phyloP scores from a whole-genome alignment of 2,329 filamentous ascomycete genomes.

The Xylaria sp. region DNA sequence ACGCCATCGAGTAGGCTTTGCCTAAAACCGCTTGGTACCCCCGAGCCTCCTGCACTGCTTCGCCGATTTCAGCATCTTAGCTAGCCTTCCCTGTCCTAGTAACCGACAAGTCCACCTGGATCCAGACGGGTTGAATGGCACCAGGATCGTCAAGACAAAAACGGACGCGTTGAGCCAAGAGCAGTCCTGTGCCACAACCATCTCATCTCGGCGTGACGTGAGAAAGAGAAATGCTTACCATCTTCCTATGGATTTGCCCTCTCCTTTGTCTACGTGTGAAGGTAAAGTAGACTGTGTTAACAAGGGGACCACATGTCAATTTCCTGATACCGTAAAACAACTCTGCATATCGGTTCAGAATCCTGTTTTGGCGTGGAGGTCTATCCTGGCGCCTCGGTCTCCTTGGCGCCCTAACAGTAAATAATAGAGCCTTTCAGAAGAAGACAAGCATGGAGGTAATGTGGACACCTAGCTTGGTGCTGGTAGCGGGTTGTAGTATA shows the following conservation, averaged over 20 bases:
- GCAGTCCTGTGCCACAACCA: conserved; percentile 9
- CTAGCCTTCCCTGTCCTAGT: conserved; percentile 33
- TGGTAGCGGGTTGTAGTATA: not conserved
- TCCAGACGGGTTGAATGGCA: conserved; percentile 22
- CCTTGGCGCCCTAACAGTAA: conserved; percentile 18
- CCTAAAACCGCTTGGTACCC: conserved; percentile 26
- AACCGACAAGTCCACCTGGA: conserved; percentile 8
- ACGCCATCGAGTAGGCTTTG: conserved; percentile 19
- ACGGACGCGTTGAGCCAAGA: conserved; percentile 17
- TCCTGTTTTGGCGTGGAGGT: conserved; percentile 22
- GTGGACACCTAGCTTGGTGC: conserved; percentile 23
- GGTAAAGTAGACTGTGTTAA: not conserved
- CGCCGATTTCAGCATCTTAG: conserved; percentile 39
- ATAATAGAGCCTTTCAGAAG: conserved; percentile 31
- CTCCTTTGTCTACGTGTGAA: not conserved
- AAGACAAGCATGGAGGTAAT: conserved; percentile 21
- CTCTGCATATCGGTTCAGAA: conserved; percentile 12
- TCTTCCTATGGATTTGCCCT: not conserved
- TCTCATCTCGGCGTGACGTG: conserved; percentile 4
- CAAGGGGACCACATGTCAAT: conserved; percentile 4
- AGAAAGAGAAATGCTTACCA: not conserved
- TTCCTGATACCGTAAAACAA: conserved; percentile 11
- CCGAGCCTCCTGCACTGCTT: conserved; percentile 33
- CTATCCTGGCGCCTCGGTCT: conserved; percentile 14
- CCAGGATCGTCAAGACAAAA: conserved; percentile 25